Evolutionary conservation across 2,329 filamentous ascomycete species (phyloP), one percentile per base, ranked within the genome.

Genomic region (Ophiostoma perfectum): DNA sequence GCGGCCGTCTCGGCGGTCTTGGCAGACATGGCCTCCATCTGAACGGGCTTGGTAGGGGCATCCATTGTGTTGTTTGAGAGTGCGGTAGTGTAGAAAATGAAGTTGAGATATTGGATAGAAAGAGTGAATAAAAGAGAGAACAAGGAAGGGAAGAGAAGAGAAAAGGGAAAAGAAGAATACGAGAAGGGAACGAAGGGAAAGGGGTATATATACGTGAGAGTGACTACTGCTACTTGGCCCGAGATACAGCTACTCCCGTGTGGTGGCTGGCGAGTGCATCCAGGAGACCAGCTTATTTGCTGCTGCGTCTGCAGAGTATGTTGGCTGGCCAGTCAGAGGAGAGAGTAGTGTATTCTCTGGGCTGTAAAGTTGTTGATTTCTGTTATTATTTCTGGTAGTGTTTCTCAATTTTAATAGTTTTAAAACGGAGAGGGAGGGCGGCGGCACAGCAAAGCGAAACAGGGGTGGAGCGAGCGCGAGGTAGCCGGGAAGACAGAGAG

Each of bases 11-110:
- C 68, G 71, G 70, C 70, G 64, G 67, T 71, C 71, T 72, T 70
- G 72, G 71, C 71, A 68, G 69, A 63, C 38, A 70, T 49, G 55
- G 71, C 70, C 70, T 72, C 68, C 72, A 73, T 72, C 38, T 67
- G 41, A 49, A 67, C 41, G 49, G 66, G 70, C 69, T 72, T 70
- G 64, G 69, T 71, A 18, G 71, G 70, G 41, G 72, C 70, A 65
- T 72, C 71, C 72, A 73, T 73, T 68, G 65, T 71, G 41, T 11
- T 8, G 47, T 11, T 44, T 2, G 47, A 11, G 6, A 27, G 44
- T 55, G 42, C 63, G 18, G 47, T 41, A 41, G 47, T n/a, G 44
- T 6, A 12, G 9, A 47, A 14, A 65, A 39, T 64, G 49, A 45
- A 9, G 27, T 27, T 27, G 27, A 27, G 39, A 52, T 63, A 41